Evolutionary conservation across 2,329 filamentous ascomycete species (phyloP).

Genomic region (Celoporthe dispersa): DNA sequence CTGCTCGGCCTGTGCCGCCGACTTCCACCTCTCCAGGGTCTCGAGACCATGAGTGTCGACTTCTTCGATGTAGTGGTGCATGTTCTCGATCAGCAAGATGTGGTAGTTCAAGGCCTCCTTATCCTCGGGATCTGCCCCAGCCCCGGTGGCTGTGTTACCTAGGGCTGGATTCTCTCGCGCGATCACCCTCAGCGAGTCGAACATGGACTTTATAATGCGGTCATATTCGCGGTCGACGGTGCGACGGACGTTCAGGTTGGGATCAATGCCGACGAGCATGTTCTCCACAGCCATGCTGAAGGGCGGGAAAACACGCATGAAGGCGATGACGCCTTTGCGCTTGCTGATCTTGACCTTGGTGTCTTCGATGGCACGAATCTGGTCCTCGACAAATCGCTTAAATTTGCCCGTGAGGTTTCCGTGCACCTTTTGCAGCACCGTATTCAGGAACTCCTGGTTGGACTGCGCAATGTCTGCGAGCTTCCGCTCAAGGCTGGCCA

Average conservation of each 20-base stretch:
- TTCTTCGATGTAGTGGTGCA: conserved; percentile 96
- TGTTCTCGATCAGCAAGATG: conserved; percentile 96
- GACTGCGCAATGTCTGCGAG: conserved; percentile 81
- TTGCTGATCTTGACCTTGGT: conserved; percentile 99
- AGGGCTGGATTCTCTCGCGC: conserved; percentile 69
- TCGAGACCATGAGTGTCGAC: conserved; percentile 75
- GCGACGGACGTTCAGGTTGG: conserved; percentile 67
- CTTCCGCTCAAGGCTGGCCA: conserved; percentile 80
- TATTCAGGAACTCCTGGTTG: conserved; percentile 89
- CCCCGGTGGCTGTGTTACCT: conserved; percentile 40
- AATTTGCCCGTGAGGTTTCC: conserved; percentile 76
- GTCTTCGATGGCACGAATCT: conserved; percentile 94
- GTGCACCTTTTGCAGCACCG: conserved; percentile 77
- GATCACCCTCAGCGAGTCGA: conserved; percentile 94
- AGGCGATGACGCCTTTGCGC: conserved; percentile 92
- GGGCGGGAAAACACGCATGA: conserved; percentile 89
- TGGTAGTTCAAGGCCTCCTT: conserved; percentile 98
- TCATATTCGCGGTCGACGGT: conserved; percentile 87
- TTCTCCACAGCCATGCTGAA: conserved; percentile 85
- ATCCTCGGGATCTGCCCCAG: conserved; percentile 70
- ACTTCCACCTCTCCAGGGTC: conserved; percentile 81
- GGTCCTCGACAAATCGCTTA: conserved; percentile 88
- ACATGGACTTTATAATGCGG: conserved; percentile 92
- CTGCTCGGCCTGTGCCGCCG: conserved; percentile 77
- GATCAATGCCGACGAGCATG: conserved; percentile 68